Conservation (phyloP, 2,329 filamentous ascomycete genomes). For the Fusarium xylarioides region DNA sequence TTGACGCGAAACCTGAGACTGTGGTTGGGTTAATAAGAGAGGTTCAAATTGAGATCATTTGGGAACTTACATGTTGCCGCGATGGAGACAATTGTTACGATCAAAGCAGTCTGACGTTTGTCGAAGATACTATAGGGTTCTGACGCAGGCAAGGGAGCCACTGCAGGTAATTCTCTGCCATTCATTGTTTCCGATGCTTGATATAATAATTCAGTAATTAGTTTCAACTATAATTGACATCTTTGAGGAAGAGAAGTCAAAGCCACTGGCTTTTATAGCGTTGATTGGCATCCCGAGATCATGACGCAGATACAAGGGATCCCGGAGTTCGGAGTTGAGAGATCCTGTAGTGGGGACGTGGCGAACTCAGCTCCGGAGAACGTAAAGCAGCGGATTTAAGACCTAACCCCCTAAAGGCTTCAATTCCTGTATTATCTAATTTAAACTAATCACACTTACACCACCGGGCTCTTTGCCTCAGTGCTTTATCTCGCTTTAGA, state of each 20-base stretch:
- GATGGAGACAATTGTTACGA: conserved; percentile 57
- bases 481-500: accelerated
- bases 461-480: accelerated
- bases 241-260: accelerated
- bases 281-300: accelerated
- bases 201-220: accelerated
- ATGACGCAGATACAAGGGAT: too few species aligned
- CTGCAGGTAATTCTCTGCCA: background rate
- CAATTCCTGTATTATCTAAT: accelerated
- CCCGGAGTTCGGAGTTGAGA: background rate
- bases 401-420: accelerated
- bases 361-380: background rate
- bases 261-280: accelerated
- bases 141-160: background rate
- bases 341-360: accelerated
- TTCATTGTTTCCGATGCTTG: background rate
- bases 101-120: conserved; percentile 56
- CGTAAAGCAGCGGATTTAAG: background rate
- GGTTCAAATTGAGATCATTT: accelerated
- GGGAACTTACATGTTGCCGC: conserved; percentile 58
- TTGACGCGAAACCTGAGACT: conserved; percentile 54
- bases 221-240: accelerated
- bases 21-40: accelerated
- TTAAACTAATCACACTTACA: accelerated
- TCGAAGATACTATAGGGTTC: conserved; percentile 61